Percentiles rank a stretch among this genome's conserved stretches.
These are phyloP conservation scores for Fagopyrum tataricum DNA, from an alignment of 148 eudicot genomes.

Conservation along the genomic window DNA sequence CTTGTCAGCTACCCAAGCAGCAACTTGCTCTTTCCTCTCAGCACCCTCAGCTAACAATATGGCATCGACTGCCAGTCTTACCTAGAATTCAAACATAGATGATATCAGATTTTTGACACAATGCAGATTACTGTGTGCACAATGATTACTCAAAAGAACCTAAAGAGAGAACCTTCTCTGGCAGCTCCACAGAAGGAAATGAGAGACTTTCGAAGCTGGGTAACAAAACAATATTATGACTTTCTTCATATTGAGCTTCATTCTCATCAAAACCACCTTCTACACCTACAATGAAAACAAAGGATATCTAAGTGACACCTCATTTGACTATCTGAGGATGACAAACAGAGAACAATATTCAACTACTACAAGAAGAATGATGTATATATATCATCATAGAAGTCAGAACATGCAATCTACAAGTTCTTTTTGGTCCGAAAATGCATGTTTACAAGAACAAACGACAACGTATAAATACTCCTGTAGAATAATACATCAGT, in stretches of 20 bases:
- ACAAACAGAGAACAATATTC: conserved; percentile 11
- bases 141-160: background rate
- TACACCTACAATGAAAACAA: conserved; percentile 43
- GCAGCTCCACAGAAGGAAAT: conserved; percentile 89
- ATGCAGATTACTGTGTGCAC: background rate
- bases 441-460: too few species aligned
- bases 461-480: too few species aligned
- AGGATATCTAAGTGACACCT: conserved; percentile 9
- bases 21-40: conserved; percentile 87
- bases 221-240: conserved; percentile 51
- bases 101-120: background rate
- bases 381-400: conserved; percentile 10
- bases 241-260: conserved; percentile 77
- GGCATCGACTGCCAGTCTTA: conserved; percentile 86
- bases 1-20: conserved; percentile 83
- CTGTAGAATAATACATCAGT: too few species aligned
- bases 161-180: conserved; percentile 60
- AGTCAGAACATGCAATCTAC: too few species aligned
- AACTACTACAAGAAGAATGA: background rate
- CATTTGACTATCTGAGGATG: background rate
- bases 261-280: conserved; percentile 89
- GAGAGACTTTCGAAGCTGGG: conserved; percentile 69
- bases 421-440: too few species aligned
- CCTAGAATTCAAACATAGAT: conserved; percentile 39
- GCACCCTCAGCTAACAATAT: conserved; percentile 75